Percentiles rank a stretch among this genome's conserved stretches.
Evolutionary conservation across 2,329 filamentous ascomycete genomes (phyloP).

Genomic region (Podosphaera xanthii): DNA sequence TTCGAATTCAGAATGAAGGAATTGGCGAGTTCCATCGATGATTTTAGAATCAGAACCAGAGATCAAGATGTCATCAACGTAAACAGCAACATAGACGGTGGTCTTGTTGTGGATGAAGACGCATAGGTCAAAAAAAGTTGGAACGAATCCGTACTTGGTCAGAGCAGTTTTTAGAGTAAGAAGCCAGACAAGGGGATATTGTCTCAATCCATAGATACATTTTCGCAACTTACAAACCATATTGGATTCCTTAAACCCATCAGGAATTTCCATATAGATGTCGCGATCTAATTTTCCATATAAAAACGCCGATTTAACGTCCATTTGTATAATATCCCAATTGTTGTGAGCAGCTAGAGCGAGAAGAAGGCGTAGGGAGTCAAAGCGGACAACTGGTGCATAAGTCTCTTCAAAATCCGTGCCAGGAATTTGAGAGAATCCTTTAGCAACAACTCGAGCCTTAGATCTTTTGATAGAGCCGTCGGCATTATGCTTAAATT

Average conservation of each 20-base stretch:
- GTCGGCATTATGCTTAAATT: background rate
- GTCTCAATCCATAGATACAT: background rate
- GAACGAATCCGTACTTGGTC: background rate
- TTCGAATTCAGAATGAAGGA: background rate
- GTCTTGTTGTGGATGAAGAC: background rate
- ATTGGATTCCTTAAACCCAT: background rate
- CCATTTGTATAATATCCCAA: background rate
- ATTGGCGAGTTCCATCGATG: background rate
- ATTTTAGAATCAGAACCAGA: background rate
- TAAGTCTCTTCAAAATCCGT: background rate
- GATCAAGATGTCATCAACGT: background rate
- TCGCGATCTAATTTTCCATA: background rate
- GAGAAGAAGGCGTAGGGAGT: background rate
- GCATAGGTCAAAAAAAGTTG: background rate
- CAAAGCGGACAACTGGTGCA: background rate
- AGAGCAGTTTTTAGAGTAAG: background rate
- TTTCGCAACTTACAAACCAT: background rate
- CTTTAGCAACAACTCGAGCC: conserved; percentile 1
- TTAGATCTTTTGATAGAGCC: background rate
- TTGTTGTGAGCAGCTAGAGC: background rate
- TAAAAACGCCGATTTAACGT: background rate
- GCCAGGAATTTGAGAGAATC: conserved; percentile 1
- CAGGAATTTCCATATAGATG: background rate
- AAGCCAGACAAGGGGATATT: background rate
- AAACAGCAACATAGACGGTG: background rate